Conservation (phyloP, 192 early-diverging fungal species). For the Rhizophagus sp. region DNA sequence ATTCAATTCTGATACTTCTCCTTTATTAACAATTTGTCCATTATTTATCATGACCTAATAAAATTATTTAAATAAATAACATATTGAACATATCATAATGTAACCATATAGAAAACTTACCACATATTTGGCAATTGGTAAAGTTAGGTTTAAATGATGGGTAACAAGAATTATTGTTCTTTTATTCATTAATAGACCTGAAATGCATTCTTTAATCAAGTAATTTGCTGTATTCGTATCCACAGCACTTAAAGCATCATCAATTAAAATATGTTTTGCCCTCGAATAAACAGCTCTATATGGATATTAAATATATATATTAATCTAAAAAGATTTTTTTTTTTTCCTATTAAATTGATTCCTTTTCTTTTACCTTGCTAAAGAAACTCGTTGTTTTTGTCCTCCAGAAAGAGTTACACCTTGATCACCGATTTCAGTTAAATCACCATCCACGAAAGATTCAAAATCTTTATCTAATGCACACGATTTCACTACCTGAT, state of each 20-base stretch:
- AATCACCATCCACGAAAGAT: slow-evolving; percentile 83
- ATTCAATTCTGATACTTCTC: slow-evolving; percentile 23
- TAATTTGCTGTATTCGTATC: slow-evolving; percentile 92
- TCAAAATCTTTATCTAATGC: slow-evolving; percentile 82
- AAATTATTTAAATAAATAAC: background rate
- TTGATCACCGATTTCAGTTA: slow-evolving; percentile 89
- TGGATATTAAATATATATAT: background rate
- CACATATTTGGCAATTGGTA: background rate
- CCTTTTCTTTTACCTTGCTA: slow-evolving; percentile 60
- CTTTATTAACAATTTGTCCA: slow-evolving; percentile 6
- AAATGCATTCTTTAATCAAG: slow-evolving; percentile 73
- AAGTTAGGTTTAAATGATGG: slow-evolving; percentile 67
- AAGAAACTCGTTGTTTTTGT: slow-evolving; percentile 72
- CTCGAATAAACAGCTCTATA: slow-evolving; percentile 75
- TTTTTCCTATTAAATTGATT: too few species aligned
- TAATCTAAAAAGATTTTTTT: background rate
- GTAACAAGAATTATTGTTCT: slow-evolving; percentile 89
- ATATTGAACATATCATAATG: too few species aligned
- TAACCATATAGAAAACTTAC: background rate
- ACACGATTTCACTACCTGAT: slow-evolving; percentile 73
- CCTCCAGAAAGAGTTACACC: slow-evolving; percentile 92
- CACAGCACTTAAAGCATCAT: slow-evolving; percentile 92
- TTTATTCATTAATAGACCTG: slow-evolving; percentile 66
- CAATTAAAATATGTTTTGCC: slow-evolving; percentile 68
- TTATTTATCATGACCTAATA: slow-evolving; percentile 10